Evolutionary conservation across 2,329 filamentous ascomycete genomes (phyloP).

Genomic region (Cytospora piceicola): DNA sequence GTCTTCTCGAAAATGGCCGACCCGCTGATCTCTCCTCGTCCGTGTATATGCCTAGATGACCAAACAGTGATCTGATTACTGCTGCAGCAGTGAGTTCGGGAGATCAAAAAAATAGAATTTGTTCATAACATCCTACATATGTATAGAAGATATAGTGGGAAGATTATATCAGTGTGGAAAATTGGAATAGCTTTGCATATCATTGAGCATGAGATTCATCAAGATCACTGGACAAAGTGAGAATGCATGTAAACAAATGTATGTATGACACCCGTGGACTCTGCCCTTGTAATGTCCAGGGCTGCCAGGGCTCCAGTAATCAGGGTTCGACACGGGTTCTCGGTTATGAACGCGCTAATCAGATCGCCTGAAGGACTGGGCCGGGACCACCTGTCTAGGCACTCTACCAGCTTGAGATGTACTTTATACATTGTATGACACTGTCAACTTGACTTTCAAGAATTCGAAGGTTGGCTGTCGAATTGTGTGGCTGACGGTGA

Average conservation of each 20-base stretch:
- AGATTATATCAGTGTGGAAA: neutral
- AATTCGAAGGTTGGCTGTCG: too few relatives aligned
- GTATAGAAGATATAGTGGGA: neutral
- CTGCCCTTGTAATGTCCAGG: conserved; percentile 1
- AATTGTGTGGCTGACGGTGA: neutral
- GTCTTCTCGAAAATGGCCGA: neutral
- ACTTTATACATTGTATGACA: too few relatives aligned
- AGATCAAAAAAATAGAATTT: neutral
- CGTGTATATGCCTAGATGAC: neutral
- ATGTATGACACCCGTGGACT: neutral
- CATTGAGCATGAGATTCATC: neutral
- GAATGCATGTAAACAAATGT: conserved; percentile 6
- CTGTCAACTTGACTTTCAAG: neutral
- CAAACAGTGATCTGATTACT: neutral
- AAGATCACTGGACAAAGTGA: conserved; percentile 7
- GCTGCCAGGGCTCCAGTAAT: conserved; percentile 2
- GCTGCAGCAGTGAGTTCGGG: too few relatives aligned
- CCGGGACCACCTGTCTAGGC: conserved; percentile 7
- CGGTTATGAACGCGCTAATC: conserved; percentile 20
- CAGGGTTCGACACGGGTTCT: conserved; percentile 14
- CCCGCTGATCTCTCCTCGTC: neutral
- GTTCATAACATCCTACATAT: neutral
- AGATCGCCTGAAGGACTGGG: conserved; percentile 9
- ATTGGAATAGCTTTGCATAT: neutral
- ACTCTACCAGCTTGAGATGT: too few relatives aligned